A percentile compares a stretch with the other conserved stretches of the same genome.
phyloP scores from a whole-genome alignment of 768 basidiomycete species.

The Lactarius trivialis region DNA sequence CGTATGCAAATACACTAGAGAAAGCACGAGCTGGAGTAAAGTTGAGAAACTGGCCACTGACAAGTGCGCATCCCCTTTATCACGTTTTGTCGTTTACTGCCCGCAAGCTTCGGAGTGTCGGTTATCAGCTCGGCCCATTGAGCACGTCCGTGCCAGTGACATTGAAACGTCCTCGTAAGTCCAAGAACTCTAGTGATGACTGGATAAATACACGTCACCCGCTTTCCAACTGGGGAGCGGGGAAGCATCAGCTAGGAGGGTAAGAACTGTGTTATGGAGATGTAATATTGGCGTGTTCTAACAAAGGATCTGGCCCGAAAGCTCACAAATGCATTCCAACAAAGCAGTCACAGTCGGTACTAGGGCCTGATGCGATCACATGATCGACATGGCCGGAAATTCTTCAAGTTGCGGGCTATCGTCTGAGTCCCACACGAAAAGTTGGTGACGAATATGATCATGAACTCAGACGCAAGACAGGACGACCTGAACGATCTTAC shows the following conservation, averaged over 20 bases:
- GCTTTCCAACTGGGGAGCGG: too few relatives aligned
- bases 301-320: too few relatives aligned
- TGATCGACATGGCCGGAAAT: neutral
- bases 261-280: too few relatives aligned
- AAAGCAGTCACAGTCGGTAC: too few relatives aligned
- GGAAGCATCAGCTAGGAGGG: too few relatives aligned
- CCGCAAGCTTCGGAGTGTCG: neutral
- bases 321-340: too few relatives aligned
- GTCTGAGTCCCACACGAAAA: neutral
- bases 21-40: neutral
- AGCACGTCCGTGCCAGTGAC: neutral
- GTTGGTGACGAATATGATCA: too few relatives aligned
- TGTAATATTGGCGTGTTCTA: too few relatives aligned
- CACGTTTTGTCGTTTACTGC: neutral
- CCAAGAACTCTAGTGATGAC: neutral
- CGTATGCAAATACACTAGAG: slow-evolving; percentile 3
- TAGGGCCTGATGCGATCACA: too few relatives aligned
- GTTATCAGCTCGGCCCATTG: too few relatives aligned
- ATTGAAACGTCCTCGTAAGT: neutral
- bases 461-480: too few relatives aligned
- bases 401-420: neutral
- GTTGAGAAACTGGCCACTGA: neutral
- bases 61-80: neutral
- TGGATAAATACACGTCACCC: neutral
- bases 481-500: too few relatives aligned